Percentiles rank a stretch among this genome's conserved stretches.
Evolutionary conservation across 768 basidiomycete genomes (phyloP).

Genomic region (Boletus reticulatus): DNA sequence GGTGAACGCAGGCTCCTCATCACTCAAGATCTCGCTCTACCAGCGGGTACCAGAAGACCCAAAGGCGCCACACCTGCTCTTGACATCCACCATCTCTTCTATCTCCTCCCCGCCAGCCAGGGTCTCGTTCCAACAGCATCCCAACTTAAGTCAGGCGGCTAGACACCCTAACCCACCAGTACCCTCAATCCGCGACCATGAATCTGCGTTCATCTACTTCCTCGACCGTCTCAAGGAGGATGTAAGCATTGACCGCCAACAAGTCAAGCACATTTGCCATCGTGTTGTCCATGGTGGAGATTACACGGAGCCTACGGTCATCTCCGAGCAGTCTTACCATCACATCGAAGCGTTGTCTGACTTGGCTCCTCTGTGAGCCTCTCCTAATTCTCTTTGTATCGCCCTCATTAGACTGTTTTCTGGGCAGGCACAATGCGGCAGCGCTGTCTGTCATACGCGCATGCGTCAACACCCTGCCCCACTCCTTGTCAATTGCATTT

Average conservation of each 20-base stretch:
- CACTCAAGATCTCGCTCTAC: conserved; percentile 80
- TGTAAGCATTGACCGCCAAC: conserved; percentile 38
- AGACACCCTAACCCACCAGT: conserved; percentile 28
- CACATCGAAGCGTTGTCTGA: conserved; percentile 75
- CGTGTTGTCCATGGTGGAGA: conserved; percentile 88
- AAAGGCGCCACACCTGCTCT: conserved; percentile 41
- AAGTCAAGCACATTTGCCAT: conserved; percentile 63
- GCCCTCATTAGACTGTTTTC: not conserved
- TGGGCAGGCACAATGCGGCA: conserved; percentile 56
- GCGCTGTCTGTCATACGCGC: conserved; percentile 59
- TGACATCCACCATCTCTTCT: conserved; percentile 54
- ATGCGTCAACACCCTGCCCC: conserved; percentile 59
- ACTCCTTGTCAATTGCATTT: conserved; percentile 73
- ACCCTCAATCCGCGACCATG: conserved; percentile 50
- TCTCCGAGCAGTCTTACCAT: conserved; percentile 65
- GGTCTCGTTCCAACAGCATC: conserved; percentile 43
- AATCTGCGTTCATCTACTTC: conserved; percentile 61
- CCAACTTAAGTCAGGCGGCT: not conserved
- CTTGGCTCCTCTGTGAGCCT: conserved; percentile 72
- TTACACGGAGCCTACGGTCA: conserved; percentile 64
- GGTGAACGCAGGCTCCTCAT: conserved; percentile 81
- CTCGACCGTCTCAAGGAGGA: conserved; percentile 45
- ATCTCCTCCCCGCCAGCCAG: conserved; percentile 54
- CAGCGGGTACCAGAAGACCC: conserved; percentile 27
- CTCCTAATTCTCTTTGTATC: not conserved